These are phyloP conservation scores for Phytophthora palmivora DNA, from an alignment of 352 stramenopile genomes.

Conservation along the genomic window DNA sequence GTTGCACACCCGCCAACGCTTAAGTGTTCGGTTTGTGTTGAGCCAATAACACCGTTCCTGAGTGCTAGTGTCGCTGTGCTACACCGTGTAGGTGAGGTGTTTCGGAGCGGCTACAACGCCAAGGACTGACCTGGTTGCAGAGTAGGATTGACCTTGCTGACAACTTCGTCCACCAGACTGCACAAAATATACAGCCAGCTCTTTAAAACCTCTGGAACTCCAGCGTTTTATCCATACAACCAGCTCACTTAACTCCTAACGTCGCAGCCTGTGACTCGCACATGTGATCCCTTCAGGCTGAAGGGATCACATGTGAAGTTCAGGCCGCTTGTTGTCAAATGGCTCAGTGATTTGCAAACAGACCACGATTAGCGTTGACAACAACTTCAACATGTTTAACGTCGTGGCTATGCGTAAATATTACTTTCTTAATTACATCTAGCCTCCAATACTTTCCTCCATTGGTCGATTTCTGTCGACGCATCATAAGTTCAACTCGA, in stretches of 20 bases:
- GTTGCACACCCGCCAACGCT: not conserved
- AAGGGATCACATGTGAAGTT: not conserved
- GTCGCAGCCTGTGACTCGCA: not conserved
- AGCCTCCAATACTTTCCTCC: not conserved
- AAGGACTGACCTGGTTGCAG: slow-evolving; percentile 2
- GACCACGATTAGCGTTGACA: slow-evolving; percentile 1
- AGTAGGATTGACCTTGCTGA: slow-evolving; percentile 18
- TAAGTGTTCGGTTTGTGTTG: not conserved
- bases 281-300: too few species aligned
- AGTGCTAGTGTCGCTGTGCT: not conserved
- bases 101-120: slow-evolving; percentile 1
- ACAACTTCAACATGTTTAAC: slow-evolving; percentile 25
- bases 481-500: slow-evolving; percentile 29
- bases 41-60: not conserved
- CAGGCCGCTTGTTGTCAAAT: slow-evolving; percentile 7
- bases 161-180: not conserved
- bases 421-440: slow-evolving; percentile 10
- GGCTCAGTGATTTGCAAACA: slow-evolving; percentile 23
- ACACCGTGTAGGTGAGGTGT: not conserved
- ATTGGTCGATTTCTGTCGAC: slow-evolving; percentile 13
- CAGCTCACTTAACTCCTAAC: not conserved
- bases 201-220: too few species aligned
- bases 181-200: not conserved
- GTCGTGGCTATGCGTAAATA: slow-evolving; percentile 5
- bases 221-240: too few species aligned